Base-by-base conservation (phyloP, 129 eudicot species). In the Centaurea solstitialis region DNA sequence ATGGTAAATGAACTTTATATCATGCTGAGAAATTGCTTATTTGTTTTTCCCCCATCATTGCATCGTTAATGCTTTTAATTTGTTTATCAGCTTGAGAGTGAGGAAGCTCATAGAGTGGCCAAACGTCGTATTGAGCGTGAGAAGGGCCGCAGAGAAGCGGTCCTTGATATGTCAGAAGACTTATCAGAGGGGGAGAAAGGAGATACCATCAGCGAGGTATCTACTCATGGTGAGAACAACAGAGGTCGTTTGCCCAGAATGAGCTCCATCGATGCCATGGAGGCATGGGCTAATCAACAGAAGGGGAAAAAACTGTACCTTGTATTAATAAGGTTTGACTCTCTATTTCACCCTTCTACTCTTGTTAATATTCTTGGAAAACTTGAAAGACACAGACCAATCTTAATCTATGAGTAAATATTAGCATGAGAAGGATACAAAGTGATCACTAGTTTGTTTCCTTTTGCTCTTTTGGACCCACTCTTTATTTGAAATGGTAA, bases 81-180 rank as follows among this genome's bases (percentile, higher is more conserved):
- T 70, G 24, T 79, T 20, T 79, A 24, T 82, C 86, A 96, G 99
- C 97, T 96, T 43, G 99, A 96, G 92, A 90, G 80, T 69, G 94
- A 93, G 91, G 83, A 89, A 71, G 96, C 96, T 79, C 91, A 88
- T 57, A 88, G 99, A 86, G 80, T 68, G 73, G 87, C 97, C 35
- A 95, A 92, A 87, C 97, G 98, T 75, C 97, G 93, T 4, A 83
- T 88, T 69, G 99, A 95, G 87, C 97, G 90, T 68, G 99, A 96
- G 85, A 91, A 87, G 78, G 99, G 99, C 61, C 95, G 99, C 74
- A 86, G 91, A 82, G 94, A 91, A 85, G 99, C 98, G 35, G 97
- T 94, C 75, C 98, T 98, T 67, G 99, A 96, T 80, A 93, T 96
- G 99, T 96, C 98, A 11, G 99, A 96, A 73, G 99, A 96, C 86